Evolutionary conservation across 106 monocot genomes (phyloP).

Genomic region (Acorus calamus): DNA sequence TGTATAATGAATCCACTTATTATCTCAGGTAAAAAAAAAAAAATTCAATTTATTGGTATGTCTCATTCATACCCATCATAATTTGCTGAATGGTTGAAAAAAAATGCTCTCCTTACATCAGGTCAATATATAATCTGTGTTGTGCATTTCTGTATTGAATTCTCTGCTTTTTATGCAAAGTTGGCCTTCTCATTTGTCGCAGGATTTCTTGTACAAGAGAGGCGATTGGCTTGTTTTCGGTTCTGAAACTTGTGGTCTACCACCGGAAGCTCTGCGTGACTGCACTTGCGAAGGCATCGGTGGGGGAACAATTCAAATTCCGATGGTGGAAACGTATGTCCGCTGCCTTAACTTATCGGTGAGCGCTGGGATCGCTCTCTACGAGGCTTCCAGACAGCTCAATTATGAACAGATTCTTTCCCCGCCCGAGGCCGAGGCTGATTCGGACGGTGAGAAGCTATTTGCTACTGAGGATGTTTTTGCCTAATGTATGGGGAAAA

Average conservation of each 20-base stretch:
- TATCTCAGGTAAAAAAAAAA: too few species aligned
- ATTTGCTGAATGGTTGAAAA: too few species aligned
- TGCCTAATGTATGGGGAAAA: slow-evolving; percentile 15
- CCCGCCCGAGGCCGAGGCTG: slow-evolving; percentile 17
- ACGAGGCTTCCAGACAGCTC: slow-evolving; percentile 85
- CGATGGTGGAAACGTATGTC: slow-evolving; percentile 96
- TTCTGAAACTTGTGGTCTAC: slow-evolving; percentile 79
- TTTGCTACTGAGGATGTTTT: slow-evolving; percentile 66
- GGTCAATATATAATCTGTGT: too few species aligned
- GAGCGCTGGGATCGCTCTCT: slow-evolving; percentile 83
- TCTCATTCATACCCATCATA: too few species aligned
- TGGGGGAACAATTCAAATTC: slow-evolving; percentile 79
- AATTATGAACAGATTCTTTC: slow-evolving; percentile 62
- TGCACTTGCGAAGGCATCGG: slow-evolving; percentile 56
- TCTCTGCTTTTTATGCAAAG: background rate
- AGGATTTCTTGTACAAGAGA: slow-evolving; percentile 72
- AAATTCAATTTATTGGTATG: too few species aligned
- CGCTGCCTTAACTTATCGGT: slow-evolving; percentile 93
- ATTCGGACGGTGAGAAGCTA: slow-evolving; percentile 11
- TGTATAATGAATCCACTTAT: too few species aligned
- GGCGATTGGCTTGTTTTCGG: slow-evolving; percentile 99
- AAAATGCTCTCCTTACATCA: too few species aligned
- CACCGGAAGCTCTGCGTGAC: slow-evolving; percentile 60
- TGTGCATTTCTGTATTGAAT: too few species aligned
- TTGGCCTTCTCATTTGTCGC: background rate